Conservation (phyloP, 768 basidiomycete species). For the Suillus cothurnatus region DNA sequence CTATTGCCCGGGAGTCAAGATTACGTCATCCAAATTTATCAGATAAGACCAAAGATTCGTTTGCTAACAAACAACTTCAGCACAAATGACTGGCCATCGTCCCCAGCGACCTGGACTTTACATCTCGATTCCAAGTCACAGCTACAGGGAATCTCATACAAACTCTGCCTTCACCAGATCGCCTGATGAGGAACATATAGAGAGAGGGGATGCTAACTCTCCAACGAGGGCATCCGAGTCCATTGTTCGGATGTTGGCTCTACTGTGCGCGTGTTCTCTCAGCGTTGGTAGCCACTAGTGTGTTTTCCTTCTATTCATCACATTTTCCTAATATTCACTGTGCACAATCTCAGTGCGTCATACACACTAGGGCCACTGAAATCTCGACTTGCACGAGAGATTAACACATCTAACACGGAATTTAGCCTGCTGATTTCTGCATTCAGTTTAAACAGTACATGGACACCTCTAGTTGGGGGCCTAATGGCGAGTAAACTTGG, state of each 20-base stretch:
- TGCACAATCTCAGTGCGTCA: conserved; percentile 48
- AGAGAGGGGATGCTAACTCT: conserved; percentile 17
- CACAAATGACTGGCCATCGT: not conserved
- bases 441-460: conserved; percentile 71
- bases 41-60: conserved; percentile 2
- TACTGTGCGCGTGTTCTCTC: conserved; percentile 71
- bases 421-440: conserved; percentile 79
- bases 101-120: not conserved
- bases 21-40: not conserved
- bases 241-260: conserved; percentile 58
- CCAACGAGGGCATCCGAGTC: conserved; percentile 42
- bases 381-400: conserved; percentile 63
- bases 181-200: not conserved
- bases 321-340: conserved; percentile 9
- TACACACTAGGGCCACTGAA: conserved; percentile 83
- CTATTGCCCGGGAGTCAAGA: too few relatives aligned
- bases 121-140: not conserved
- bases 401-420: conserved; percentile 76
- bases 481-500: conserved; percentile 70
- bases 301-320: conserved; percentile 21
- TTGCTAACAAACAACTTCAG: not conserved
- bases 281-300: conserved; percentile 82
- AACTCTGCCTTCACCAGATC: too few relatives aligned
- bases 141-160: not conserved
- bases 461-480: conserved; percentile 81